These are phyloP conservation scores for Ustulina deusta DNA, from an alignment of 2,329 filamentous ascomycete genomes.

Conservation along the genomic window DNA sequence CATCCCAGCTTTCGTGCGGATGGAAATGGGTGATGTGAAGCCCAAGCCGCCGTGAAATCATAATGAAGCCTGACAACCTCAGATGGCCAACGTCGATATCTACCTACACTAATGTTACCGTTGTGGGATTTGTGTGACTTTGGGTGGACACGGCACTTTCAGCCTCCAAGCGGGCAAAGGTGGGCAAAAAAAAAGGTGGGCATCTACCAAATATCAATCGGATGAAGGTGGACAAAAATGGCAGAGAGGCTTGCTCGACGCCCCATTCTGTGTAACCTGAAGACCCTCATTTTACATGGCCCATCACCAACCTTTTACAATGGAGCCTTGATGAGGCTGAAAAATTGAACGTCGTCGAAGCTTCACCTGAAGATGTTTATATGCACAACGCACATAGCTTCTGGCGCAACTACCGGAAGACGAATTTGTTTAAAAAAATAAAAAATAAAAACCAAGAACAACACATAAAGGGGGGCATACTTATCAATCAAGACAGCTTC, in stretches of 20 bases:
- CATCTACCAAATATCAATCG: conserved; percentile 39
- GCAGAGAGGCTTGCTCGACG: conserved; percentile 41
- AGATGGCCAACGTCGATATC: conserved; percentile 18
- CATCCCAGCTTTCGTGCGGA: background rate
- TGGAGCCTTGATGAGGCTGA: conserved; percentile 46
- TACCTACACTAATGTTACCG: conserved; percentile 35
- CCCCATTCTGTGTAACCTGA: conserved; percentile 50
- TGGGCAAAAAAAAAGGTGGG: conserved; percentile 39
- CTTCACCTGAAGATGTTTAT: conserved; percentile 33
- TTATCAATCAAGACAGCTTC: background rate
- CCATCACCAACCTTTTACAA: conserved; percentile 43
- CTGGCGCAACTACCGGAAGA: conserved; percentile 22
- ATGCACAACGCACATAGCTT: conserved; percentile 45
- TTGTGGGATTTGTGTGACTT: conserved; percentile 48
- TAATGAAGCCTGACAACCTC: conserved; percentile 5
- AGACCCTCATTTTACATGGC: conserved; percentile 46
- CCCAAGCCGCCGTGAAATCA: background rate
- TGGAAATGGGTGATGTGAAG: background rate
- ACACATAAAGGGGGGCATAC: background rate
- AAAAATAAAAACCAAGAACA: too few species aligned
- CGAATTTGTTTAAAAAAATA: background rate
- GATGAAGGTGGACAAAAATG: conserved; percentile 36
- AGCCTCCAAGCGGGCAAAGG: conserved; percentile 42
- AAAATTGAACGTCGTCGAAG: conserved; percentile 41
- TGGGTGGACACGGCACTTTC: conserved; percentile 47